A percentile compares a stretch with the other conserved stretches of the same genome.
Conservation (phyloP, 2,329 filamentous ascomycete species). For the Clonostachys rosea region DNA sequence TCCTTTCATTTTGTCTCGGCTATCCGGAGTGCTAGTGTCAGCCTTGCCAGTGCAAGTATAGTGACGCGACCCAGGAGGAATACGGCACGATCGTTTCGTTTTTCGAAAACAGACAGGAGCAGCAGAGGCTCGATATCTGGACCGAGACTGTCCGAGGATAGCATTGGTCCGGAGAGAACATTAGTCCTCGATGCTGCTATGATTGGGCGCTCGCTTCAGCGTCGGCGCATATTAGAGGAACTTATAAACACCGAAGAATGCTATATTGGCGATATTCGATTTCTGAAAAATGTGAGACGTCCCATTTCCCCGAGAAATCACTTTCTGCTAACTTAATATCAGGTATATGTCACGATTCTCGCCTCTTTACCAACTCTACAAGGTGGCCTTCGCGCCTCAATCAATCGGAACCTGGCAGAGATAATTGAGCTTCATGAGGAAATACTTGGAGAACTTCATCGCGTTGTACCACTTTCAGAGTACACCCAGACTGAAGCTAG, state of each 20-base stretch:
- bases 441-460: conserved; percentile 70
- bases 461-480: conserved; percentile 64
- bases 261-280: conserved; percentile 83
- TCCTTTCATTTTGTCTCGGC: conserved; percentile 78
- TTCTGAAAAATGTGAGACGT: conserved; percentile 71
- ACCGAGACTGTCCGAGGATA: conserved; percentile 61
- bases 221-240: conserved; percentile 79
- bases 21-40: conserved; percentile 77
- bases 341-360: conserved; percentile 74
- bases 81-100: conserved; percentile 43
- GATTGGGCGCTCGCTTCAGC: conserved; percentile 67
- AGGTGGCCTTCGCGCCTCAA: conserved; percentile 61
- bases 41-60: conserved; percentile 68
- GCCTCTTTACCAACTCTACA: conserved; percentile 65
- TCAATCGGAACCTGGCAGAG: conserved; percentile 74
- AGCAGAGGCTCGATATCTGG: conserved; percentile 56
- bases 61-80: conserved; percentile 54
- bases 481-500: conserved; percentile 37
- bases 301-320: neutral
- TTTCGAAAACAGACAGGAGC: conserved; percentile 57
- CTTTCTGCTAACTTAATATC: conserved; percentile 4
- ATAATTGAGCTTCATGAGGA: conserved; percentile 82
- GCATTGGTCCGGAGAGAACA: conserved; percentile 54
- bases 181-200: conserved; percentile 59
- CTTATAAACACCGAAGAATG: conserved; percentile 80